phyloP scores from a whole-genome alignment of 2,329 filamentous ascomycete species.

The Fusarium sublunatum region DNA sequence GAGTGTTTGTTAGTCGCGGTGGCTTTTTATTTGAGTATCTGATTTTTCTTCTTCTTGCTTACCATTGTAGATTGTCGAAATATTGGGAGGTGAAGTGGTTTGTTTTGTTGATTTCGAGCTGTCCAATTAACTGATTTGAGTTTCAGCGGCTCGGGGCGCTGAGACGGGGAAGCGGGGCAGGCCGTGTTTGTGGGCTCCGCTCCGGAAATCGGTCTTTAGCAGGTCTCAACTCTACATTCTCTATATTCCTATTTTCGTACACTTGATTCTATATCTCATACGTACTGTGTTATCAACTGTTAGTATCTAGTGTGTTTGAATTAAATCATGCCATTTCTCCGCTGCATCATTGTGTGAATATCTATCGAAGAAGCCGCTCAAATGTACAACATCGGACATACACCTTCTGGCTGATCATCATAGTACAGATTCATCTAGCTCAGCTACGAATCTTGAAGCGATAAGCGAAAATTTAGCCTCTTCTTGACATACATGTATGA shows the following conservation, averaged over 20 bases:
- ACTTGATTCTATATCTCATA: too few relatives aligned
- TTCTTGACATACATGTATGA: conserved; percentile 2
- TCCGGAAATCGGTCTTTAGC: conserved; percentile 1
- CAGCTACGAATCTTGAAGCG: conserved; percentile 21
- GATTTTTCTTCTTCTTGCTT: not conserved
- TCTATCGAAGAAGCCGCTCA: too few relatives aligned
- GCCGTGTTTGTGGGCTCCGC: conserved; percentile 25
- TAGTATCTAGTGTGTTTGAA: too few relatives aligned
- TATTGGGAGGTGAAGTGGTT: conserved; percentile 6
- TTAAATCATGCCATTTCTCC: too few relatives aligned
- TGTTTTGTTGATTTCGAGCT: conserved; percentile 26
- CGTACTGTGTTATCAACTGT: too few relatives aligned
- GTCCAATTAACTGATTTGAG: conserved; percentile 24
- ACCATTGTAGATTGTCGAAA: conserved; percentile 23
- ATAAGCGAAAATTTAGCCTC: conserved; percentile 34
- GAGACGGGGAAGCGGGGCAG: conserved; percentile 34
- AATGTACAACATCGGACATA: not conserved
- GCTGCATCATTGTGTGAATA: too few relatives aligned
- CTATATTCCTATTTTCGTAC: too few relatives aligned
- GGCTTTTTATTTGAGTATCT: rapidly evolving
- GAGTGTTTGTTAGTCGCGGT: not conserved
- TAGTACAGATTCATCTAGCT: conserved; percentile 14
- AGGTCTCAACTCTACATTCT: too few relatives aligned
- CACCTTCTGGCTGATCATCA: not conserved
- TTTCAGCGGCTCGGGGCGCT: conserved; percentile 32